Percentiles rank a stretch among this genome's conserved stretches.
Conservation (phyloP, 768 basidiomycete genomes). For the Boletus edulis region DNA sequence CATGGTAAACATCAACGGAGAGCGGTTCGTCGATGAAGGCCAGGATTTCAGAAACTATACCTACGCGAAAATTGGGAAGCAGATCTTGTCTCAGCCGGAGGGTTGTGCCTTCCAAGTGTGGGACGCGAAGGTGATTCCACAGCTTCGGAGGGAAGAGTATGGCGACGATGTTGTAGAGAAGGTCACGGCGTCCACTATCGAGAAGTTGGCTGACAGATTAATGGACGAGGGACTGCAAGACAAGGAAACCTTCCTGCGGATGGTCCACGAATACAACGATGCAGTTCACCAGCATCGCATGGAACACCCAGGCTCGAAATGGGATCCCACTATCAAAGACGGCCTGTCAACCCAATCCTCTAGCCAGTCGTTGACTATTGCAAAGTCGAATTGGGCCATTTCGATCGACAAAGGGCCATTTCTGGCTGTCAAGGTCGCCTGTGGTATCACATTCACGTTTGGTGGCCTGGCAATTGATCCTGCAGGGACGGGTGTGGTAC, state of each 20-base stretch:
- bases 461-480: slow-evolving; percentile 63
- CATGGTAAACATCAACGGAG: slow-evolving; percentile 59
- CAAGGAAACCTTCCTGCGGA: slow-evolving; percentile 41
- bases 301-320: slow-evolving; percentile 36
- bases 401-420: slow-evolving; percentile 52
- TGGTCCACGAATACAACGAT: slow-evolving; percentile 49
- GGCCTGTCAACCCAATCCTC: slow-evolving; percentile 52
- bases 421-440: slow-evolving; percentile 64
- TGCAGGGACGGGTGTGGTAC: slow-evolving; percentile 49
- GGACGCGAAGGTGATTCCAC: slow-evolving; percentile 44
- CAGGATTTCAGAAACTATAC: slow-evolving; percentile 72
- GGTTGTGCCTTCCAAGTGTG: slow-evolving; percentile 66
- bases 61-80: slow-evolving; percentile 65
- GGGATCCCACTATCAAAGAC: slow-evolving; percentile 69
- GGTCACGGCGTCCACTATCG: slow-evolving; percentile 44
- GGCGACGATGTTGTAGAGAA: slow-evolving; percentile 59
- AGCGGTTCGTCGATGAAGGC: slow-evolving; percentile 70
- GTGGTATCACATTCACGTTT: slow-evolving; percentile 74
- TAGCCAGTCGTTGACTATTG: slow-evolving; percentile 33
- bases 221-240: slow-evolving; percentile 44
- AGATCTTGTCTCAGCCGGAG: slow-evolving; percentile 55
- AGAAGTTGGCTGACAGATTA: slow-evolving; percentile 51
- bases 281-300: slow-evolving; percentile 39
- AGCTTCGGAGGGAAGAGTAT: slow-evolving; percentile 64
- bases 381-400: slow-evolving; percentile 72